Evolutionary conservation across 352 stramenopile genomes (phyloP), one percentile per base, ranked within the genome.

Genomic region (Phytophthora quininea): DNA sequence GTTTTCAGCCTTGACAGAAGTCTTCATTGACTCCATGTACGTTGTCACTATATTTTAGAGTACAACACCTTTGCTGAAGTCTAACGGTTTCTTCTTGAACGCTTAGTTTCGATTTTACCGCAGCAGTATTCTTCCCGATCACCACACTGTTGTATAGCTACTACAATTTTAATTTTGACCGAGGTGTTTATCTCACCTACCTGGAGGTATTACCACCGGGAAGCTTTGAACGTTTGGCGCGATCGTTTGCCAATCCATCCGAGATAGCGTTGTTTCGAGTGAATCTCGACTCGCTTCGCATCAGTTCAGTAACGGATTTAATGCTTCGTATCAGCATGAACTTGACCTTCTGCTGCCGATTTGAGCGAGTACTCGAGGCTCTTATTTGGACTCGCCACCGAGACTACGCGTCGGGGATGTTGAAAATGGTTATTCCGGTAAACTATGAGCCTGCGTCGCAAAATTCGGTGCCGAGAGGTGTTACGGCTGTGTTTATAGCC

Each of bases 21-120:
- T 77, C 38, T 8, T 80, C n/a, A 37, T 71, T 15, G 64, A 71
- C 38, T 67, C 64, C 3, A 53, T 67, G 63, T 71, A 42, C 10
- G 58, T 46, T n/a, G n/a, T n/a, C n/a, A n/a, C n/a, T n/a, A n/a
- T n/a, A n/a, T n/a, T n/a, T n/a, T n/a, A n/a, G n/a, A n/a, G n/a
- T n/a, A n/a, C n/a, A n/a, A n/a, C n/a, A 40, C 35, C 10, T 10
- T 11, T 11, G 10, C 10, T 40, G n/a, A n/a, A n/a, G 10, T 6
- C 29, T 49, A 49, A 49, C 43, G 7, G 2, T 27, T n/a, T 14
- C n/a, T 7, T 37, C n/a, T n/a, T n/a, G n/a, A n/a, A 8, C 3
- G 14, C 43, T 52, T 47, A 66, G 57, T 10, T 81, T 80, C 48
- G 73, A 76, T 15, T 31, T 80, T 50, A 38, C 68, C 24, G 67